Conservation (phyloP, 495 filamentous ascomycete species). For the Hypomontagnella submonticulosa region DNA sequence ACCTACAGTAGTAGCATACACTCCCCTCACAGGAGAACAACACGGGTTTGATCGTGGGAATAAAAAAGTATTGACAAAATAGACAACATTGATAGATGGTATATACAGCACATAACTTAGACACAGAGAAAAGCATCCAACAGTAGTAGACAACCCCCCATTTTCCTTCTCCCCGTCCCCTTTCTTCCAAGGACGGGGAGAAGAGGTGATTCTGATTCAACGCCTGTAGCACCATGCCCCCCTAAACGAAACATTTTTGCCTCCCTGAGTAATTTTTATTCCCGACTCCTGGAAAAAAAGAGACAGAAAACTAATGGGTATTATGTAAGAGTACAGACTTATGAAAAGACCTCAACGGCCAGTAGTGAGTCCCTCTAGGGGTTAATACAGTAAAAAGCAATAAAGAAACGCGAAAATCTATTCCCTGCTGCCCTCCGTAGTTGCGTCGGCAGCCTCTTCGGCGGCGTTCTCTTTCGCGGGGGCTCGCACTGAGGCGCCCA, state of each 20-base stretch:
- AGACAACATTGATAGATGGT: no score
- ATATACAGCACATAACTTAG: no score
- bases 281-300: background rate
- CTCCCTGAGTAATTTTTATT: background rate
- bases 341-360: background rate
- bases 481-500: constrained; percentile 33
- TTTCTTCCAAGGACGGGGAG: no score
- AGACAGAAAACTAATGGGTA: constrained; percentile 25
- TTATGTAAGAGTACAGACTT: constrained; percentile 16
- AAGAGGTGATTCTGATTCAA: no score
- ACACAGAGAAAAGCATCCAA: no score
- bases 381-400: constrained; percentile 5
- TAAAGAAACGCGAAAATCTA: constrained; percentile 2
- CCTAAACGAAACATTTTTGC: background rate
- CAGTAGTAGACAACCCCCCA: no score
- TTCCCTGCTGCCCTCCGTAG: constrained; percentile 19
- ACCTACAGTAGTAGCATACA: no score
- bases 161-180: no score
- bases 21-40: no score
- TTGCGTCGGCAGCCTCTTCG: constrained; percentile 19
- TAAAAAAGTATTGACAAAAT: no score
- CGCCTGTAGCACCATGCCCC: background rate
- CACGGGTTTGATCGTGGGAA: no score
- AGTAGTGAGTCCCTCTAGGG: background rate
- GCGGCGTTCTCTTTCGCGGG: constrained; percentile 41